Percentiles rank a stretch among this genome's conserved stretches.
Evolutionary conservation across 2,329 filamentous ascomycete genomes (phyloP).

Genomic region (Tolypocladium tropicale): DNA sequence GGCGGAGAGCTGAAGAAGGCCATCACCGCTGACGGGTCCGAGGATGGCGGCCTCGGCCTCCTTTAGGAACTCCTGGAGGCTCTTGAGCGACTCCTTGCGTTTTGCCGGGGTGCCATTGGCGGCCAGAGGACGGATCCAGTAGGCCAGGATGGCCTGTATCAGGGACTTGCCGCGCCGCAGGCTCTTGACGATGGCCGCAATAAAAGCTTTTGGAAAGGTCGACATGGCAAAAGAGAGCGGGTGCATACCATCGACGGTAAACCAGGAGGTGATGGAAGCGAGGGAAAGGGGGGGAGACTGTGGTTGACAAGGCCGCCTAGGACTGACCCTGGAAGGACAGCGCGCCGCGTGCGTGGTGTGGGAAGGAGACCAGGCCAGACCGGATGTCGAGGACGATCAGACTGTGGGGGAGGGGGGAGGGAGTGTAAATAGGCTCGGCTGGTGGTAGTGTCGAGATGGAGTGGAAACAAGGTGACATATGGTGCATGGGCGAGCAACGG

Average conservation of each 20-base stretch:
- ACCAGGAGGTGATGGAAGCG: not conserved
- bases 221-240: constrained; percentile 47
- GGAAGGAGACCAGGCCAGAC: not conserved
- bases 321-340: not conserved
- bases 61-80: constrained; percentile 41
- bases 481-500: not conserved
- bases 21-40: constrained; percentile 33
- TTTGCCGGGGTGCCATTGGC: constrained; percentile 18
- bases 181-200: constrained; percentile 45
- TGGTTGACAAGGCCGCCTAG: not conserved
- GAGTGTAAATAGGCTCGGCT: not conserved
- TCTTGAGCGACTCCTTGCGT: constrained; percentile 13
- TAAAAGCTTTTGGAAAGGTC: constrained; percentile 41
- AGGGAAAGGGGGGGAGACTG: not conserved
- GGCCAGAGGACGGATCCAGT: constrained; percentile 36
- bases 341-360: not conserved
- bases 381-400: not conserved
- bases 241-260: constrained; percentile 29
- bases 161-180: constrained; percentile 49
- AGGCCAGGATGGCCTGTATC: constrained; percentile 44
- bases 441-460: not conserved
- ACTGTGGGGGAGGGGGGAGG: not conserved
- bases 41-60: constrained; percentile 45
- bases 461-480: not conserved
- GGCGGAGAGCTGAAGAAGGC: constrained; percentile 34